Conservation (phyloP, 2,329 filamentous ascomycete genomes). For the Dothiorella sarmentorum region DNA sequence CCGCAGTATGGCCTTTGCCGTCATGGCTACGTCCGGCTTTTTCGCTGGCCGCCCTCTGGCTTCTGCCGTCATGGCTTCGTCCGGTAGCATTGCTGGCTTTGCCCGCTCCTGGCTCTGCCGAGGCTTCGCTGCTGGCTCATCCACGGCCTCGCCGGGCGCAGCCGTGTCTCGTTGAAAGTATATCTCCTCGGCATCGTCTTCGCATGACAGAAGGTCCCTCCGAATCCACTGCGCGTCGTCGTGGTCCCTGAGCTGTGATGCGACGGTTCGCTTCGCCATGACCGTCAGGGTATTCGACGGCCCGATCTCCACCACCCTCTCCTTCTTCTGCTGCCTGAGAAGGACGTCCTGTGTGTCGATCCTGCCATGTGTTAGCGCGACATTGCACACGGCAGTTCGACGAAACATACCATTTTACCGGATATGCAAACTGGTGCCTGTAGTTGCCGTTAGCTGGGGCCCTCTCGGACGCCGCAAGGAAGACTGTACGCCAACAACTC, state of each 20-base stretch:
- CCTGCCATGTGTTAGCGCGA: conserved; percentile 22
- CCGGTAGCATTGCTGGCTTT: not conserved
- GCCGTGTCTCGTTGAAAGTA: not conserved
- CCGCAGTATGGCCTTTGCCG: conserved; percentile 25
- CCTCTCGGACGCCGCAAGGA: not conserved
- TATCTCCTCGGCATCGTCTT: not conserved
- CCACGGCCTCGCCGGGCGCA: not conserved
- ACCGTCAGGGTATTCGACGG: conserved; percentile 35
- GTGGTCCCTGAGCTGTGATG: conserved; percentile 22
- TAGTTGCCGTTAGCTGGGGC: not conserved
- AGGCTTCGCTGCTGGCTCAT: not conserved
- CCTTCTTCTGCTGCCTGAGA: conserved; percentile 25
- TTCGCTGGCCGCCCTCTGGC: conserved; percentile 12
- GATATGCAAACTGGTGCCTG: conserved; percentile 2
- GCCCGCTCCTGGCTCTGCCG: not conserved
- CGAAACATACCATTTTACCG: not conserved
- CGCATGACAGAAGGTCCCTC: not conserved
- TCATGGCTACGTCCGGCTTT: conserved; percentile 21
- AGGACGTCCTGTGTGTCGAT: conserved; percentile 41
- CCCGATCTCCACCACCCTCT: conserved; percentile 40
- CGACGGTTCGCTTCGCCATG: conserved; percentile 39
- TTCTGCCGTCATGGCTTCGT: not conserved
- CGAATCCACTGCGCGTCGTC: conserved; percentile 18
- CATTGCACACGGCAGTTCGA: not conserved
- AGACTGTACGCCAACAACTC: not conserved